Evolutionary conservation across 345 rosid genomes (phyloP).

Genomic region (Melaleuca alternifolia): DNA sequence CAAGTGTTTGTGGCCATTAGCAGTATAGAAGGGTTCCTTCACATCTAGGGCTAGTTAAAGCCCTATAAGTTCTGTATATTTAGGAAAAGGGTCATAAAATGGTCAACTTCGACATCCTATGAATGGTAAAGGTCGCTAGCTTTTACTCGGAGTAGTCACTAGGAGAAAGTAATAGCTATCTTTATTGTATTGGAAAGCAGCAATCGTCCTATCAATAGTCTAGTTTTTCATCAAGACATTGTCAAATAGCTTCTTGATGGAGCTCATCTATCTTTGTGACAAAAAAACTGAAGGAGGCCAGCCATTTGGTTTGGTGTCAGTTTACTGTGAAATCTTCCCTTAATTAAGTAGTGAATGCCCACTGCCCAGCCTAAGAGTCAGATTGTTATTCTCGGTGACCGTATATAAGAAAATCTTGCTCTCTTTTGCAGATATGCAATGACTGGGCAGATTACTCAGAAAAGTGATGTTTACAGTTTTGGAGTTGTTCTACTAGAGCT

Average conservation of each 20-base stretch:
- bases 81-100: neutral
- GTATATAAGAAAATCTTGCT: neutral
- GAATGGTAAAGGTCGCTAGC: neutral
- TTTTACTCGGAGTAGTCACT: neutral
- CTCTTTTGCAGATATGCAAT: constrained; percentile 62
- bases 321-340: neutral
- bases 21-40: neutral
- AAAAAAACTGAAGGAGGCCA: neutral
- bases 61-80: neutral
- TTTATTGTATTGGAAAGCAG: neutral
- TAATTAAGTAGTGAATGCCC: neutral
- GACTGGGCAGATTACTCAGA: constrained; percentile 91
- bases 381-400: neutral
- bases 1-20: neutral
- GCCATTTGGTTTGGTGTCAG: neutral
- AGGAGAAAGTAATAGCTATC: neutral
- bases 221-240: neutral
- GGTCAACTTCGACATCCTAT: neutral
- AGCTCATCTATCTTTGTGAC: neutral
- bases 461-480: constrained; percentile 95
- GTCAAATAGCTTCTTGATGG: neutral
- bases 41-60: too few relatives aligned
- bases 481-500: constrained; percentile 95
- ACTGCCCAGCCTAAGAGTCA: neutral
- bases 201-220: neutral